Evolutionary conservation across 305 asterid species (phyloP).

Genomic region (Fraxinus dipetala): DNA sequence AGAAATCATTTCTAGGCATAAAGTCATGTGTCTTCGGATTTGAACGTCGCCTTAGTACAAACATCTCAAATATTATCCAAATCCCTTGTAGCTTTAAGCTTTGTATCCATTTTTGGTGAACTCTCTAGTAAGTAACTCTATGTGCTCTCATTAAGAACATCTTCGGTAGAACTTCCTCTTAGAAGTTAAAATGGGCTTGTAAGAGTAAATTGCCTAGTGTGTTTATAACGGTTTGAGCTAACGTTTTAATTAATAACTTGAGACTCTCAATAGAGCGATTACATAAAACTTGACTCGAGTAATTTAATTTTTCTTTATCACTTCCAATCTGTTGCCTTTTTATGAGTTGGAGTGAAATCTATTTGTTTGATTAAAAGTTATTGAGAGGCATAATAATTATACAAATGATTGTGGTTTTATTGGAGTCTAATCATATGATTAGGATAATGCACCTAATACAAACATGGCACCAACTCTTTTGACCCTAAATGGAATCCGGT

Average conservation of each 20-base stretch:
- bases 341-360: not conserved
- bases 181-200: too few relatives aligned
- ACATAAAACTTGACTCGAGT: not conserved
- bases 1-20: too few relatives aligned
- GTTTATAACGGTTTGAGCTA: too few relatives aligned
- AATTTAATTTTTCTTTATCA: not conserved
- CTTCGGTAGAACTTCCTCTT: not conserved
- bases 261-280: not conserved
- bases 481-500: conserved; percentile 8
- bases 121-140: too few relatives aligned
- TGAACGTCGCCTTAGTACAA: too few relatives aligned
- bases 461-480: not conserved
- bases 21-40: too few relatives aligned
- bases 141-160: too few relatives aligned
- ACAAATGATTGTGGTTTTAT: not conserved
- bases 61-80: too few relatives aligned
- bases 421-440: not conserved
- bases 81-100: too few relatives aligned
- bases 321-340: not conserved
- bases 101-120: too few relatives aligned
- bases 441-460: not conserved
- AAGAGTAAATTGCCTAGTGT: too few relatives aligned
- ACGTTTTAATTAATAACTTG: too few relatives aligned
- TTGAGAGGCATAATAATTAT: not conserved
- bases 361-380: not conserved